Base-by-base conservation (phyloP, 352 stramenopile species). In the Pythium rishiriense region DNA sequence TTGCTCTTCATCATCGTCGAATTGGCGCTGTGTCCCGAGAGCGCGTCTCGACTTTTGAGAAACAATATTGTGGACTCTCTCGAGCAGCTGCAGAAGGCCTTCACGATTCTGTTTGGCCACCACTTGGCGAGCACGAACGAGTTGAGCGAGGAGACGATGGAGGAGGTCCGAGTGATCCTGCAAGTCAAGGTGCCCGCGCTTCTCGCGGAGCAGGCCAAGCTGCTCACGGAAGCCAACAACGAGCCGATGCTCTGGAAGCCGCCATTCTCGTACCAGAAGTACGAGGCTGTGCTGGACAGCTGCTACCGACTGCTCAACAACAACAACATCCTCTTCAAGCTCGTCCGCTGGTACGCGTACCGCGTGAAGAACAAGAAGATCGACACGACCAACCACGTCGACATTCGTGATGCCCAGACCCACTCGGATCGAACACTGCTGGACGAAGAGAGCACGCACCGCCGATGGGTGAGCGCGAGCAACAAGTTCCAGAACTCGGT, bases 281-380 rank as follows among this genome's bases (percentile, higher is more conserved):
- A 94, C 64, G 73, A 88, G 41, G 53, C 65, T 0, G 79, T 94
- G 14, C 60, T 94, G 1, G 73, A 90, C 6, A 80, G 71, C 31
- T 86, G 68, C 12, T 69, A 84, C 9, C 79, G 83, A 0, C 58
- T 94, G 35, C 70, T 94, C 12, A 93, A 90, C 76, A 91, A 91
- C 79, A 93, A 90, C 62, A 87, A 89, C 28, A 46, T 94, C 51
- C 58, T 94, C 0, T 93, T 78, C 62, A 94, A 94, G 63, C 70
- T 94, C 10, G 70, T 92, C 21, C 67, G 70, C n/a, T 94, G 85
- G 85, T 92, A 85, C 60, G 80, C 80, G 47, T 90, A 83, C 62
- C 81, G 85, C 2, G 70, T 87, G 6, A 74, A 77, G 67, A 61
- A 79, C 46, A 68, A 89, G 21, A 79, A 77, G 41, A 33, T 79